Evolutionary conservation across 2,329 filamentous ascomycete species (phyloP), one percentile per base, ranked within the genome.

Genomic region (Trichoderma sp.): DNA sequence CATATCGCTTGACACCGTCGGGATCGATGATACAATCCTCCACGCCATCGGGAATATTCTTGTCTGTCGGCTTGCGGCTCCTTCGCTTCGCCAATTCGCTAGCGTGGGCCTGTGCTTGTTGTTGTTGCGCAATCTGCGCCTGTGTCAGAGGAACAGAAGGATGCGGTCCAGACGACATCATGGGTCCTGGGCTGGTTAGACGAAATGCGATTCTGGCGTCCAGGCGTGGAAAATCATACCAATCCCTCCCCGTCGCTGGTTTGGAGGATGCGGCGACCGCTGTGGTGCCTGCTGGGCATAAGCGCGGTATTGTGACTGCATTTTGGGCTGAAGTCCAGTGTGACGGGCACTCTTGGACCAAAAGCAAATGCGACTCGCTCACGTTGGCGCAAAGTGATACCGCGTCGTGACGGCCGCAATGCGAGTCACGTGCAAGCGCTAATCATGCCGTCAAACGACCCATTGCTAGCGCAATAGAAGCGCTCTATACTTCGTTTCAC

Each of bases 11-110:
- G 56, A 91, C 93, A 49, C 91, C 91, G 78, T 97, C 92, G 72
- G 92, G 71, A 58, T 82, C 93, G 72, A 97, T 89, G 71, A 93
- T 88, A 72, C 91, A 88, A 59, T 93, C 90, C 74, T 96, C 94
- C 56, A 97, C 86, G 68, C 93, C 94, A 72, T 98, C 94, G 49
- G 96, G 94, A 31, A 99, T 89, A 75, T 93, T 96, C 85, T 93
- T 97, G 81, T 99, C 96, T 70, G 94, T 97, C 1, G 96, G 96
- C 81, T 95, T 96, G 77, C 90, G 89, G 77, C 92, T 93, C 74
- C 93, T 89, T 71, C 94, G 89, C 79, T 94, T 93, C 57, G 91
- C 89, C 72, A 88, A 85, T 78, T 92, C 90, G 73, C 84, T 86
- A 56, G 88, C 87, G 72, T 81, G 83, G 29, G 82, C 83, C 70